Percentiles rank a stretch among this genome's conserved stretches.
These are phyloP conservation scores for Polygonum aviculare DNA, from an alignment of 148 eudicot species.

Conservation along the genomic window DNA sequence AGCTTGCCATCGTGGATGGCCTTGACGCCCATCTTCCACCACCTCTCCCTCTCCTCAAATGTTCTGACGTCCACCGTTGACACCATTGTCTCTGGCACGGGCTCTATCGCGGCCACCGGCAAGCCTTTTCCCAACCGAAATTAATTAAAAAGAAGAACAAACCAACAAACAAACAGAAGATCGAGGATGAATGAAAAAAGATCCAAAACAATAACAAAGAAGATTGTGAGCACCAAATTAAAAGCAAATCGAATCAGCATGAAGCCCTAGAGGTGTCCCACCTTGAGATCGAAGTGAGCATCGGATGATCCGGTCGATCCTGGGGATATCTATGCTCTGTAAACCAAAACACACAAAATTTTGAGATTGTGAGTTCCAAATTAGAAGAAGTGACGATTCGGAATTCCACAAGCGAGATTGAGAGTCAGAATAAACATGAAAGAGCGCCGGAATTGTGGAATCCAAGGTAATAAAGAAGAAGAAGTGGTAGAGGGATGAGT, in stretches of 20 bases:
- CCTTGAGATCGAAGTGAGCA: constrained; percentile 93
- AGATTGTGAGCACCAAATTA: not conserved
- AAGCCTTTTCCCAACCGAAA: constrained; percentile 31
- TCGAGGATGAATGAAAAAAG: not conserved
- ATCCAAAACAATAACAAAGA: not conserved
- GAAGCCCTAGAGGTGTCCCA: constrained; percentile 4
- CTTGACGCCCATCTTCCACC: constrained; percentile 96
- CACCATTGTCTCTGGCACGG: constrained; percentile 75
- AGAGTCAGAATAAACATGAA: not conserved
- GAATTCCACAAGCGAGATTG: not conserved
- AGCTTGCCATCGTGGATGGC: constrained; percentile 84
- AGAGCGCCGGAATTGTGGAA: not conserved
- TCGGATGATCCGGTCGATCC: constrained; percentile 85
- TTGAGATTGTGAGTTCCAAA: no score
- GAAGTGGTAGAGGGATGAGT: not conserved
- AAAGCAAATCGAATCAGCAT: not conserved
- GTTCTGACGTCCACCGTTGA: constrained; percentile 78
- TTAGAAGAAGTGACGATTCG: no score
- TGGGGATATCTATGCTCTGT: constrained; percentile 70
- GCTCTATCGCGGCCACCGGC: constrained; percentile 87
- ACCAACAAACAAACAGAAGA: no score
- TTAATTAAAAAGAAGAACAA: no score
- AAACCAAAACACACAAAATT: not conserved
- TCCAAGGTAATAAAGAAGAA: not conserved
- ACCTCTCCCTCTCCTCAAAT: constrained; percentile 73